Evolutionary conservation across 768 basidiomycete species (phyloP), one percentile per base, ranked within the genome.

Genomic region (Mrakia blollopis): DNA sequence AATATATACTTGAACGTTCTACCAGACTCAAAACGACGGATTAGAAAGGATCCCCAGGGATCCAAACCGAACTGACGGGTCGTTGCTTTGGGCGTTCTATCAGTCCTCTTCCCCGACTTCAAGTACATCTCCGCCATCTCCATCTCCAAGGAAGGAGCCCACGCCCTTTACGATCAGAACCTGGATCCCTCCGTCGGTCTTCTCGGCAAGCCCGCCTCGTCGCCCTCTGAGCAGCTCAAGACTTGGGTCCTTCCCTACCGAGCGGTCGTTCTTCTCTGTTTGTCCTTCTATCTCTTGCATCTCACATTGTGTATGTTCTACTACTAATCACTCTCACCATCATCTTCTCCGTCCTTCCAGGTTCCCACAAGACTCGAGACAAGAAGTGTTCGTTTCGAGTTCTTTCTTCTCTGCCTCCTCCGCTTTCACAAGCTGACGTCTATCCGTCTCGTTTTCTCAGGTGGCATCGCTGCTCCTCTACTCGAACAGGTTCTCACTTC

Each of bases 281-380:
- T 2, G 65, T 37, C 1, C 16, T 21, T 50, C 44, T 13, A 6
- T 11, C 44, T 6, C 3, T 14, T n/a, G 3, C 35, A 23, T 25
- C 65, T 84, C 89, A 86, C 47, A 37, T 30, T 37, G 44, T 14
- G 25, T n/a, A 68, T 35, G 41, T 28, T 18, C 62, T 41, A 68
- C 10, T 21, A 30, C 28, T 61, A 14, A 30, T 18, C 21, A 25
- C 14, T 32, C 35, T 6, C 11, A 21, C 32, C 9, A 1, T 62
- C 21, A 62, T 41, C 69, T 35, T 73, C 50, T 39, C n/a, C n/a
- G n/a, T n/a, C n/a, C 41, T 7, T 18, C 13, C 81, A 95, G 93
- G 95, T 83, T 97, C 94, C 2, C 96, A 98, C 85, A 93, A 94
- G 85, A 89, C 88, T 80, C 87, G 95, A 47, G 96, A 98, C 84